A percentile compares a stretch with the other conserved stretches of the same genome.
These are phyloP conservation scores for Meyerozyma guilliermondii DNA, from an alignment of 1,139 yeast species.

Conservation along the genomic window DNA sequence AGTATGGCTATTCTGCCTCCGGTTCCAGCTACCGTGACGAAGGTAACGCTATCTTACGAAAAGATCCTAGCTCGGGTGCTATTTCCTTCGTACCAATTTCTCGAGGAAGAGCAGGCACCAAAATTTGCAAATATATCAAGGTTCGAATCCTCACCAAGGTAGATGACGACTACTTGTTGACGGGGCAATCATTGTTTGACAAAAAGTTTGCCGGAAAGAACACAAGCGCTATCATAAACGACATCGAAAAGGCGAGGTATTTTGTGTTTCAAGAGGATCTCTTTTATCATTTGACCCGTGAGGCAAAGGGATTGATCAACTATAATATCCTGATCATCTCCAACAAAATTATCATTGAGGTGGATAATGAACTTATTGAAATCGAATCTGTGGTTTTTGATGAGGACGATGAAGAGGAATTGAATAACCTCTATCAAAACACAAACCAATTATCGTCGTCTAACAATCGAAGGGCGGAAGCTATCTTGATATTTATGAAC, in stretches of 20 bases:
- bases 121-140: slow-evolving; percentile 38
- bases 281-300: slow-evolving; percentile 65
- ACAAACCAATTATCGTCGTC: slow-evolving; percentile 27
- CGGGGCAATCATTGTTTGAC: slow-evolving; percentile 41
- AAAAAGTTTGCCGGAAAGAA: slow-evolving; percentile 14
- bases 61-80: slow-evolving; percentile 29
- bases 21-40: slow-evolving; percentile 74
- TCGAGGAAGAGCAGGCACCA: slow-evolving; percentile 15
- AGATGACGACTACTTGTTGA: slow-evolving; percentile 46
- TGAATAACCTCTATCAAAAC: slow-evolving; percentile 24
- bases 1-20: slow-evolving; percentile 87
- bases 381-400: slow-evolving; percentile 56
- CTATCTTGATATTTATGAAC: slow-evolving; percentile 48
- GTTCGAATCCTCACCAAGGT: slow-evolving; percentile 51
- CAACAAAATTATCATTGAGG: slow-evolving; percentile 58
- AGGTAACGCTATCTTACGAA: slow-evolving; percentile 67
- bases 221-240: slow-evolving; percentile 40
- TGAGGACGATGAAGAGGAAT: slow-evolving; percentile 39
- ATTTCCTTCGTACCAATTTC: slow-evolving; percentile 28
- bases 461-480: slow-evolving; percentile 44
- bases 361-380: slow-evolving; percentile 65
- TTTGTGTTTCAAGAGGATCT: slow-evolving; percentile 84
- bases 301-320: slow-evolving; percentile 67
- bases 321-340: slow-evolving; percentile 66
- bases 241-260: slow-evolving; percentile 58